Percentiles rank a stretch among this genome's conserved stretches.
These are phyloP conservation scores for Linderniella brevidens DNA, from an alignment of 257 asterid species.

Conservation along the genomic window DNA sequence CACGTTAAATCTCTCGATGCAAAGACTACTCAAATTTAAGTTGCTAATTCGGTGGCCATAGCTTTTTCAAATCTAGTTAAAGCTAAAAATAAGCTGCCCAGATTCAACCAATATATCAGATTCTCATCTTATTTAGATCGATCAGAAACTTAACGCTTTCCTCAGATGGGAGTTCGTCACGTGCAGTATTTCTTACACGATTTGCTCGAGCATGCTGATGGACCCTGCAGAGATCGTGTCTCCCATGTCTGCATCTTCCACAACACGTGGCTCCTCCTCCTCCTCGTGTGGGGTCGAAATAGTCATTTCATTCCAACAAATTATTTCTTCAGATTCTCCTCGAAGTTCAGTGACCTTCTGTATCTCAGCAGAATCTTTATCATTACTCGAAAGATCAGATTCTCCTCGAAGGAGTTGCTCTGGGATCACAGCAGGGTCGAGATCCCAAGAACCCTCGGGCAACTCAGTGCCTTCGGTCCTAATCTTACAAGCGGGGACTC, in stretches of 20 bases:
- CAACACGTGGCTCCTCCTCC: slow-evolving; percentile 7
- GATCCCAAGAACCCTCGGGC: slow-evolving; percentile 97
- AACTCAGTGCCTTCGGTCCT: slow-evolving; percentile 31
- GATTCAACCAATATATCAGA: too few relatives aligned
- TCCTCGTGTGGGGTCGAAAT: slow-evolving; percentile 7
- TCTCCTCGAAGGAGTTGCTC: slow-evolving; percentile 55
- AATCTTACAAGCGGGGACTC: slow-evolving; percentile 74
- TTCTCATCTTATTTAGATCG: too few relatives aligned
- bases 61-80: too few relatives aligned
- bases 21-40: too few relatives aligned
- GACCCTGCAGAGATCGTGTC: slow-evolving; percentile 6
- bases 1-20: too few relatives aligned
- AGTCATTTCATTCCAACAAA: slow-evolving; percentile 8
- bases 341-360: slow-evolving; percentile 6
- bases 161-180: too few relatives aligned
- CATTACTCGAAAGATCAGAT: slow-evolving; percentile 11
- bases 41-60: too few relatives aligned
- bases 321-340: slow-evolving; percentile 9
- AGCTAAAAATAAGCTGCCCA: too few relatives aligned
- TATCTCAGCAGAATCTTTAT: slow-evolving; percentile 1
- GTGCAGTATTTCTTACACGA: too few relatives aligned
- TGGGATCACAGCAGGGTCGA: slow-evolving; percentile 97
- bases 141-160: too few relatives aligned
- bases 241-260: slow-evolving; percentile 7
- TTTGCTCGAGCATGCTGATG: neutral